Percentiles rank a stretch among this genome's conserved stretches.
Conservation (phyloP, 1,139 yeast species). For the Hemisphaericaspora subhashii region DNA sequence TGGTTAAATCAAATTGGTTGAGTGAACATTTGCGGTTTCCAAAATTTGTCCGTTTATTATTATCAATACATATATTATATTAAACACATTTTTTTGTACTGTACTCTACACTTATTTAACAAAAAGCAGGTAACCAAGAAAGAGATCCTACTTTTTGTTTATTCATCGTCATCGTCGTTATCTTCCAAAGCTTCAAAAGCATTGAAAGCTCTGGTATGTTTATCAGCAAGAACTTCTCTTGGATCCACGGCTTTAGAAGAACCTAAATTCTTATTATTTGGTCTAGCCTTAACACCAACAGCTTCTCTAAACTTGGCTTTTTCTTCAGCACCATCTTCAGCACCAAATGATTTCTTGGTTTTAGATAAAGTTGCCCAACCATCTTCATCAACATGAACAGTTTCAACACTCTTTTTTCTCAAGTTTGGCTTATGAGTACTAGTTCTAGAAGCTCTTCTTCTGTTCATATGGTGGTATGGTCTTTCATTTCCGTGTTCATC, state of each 20-base stretch:
- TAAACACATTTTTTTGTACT: too few relatives aligned
- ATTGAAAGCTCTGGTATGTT: slow-evolving; percentile 65
- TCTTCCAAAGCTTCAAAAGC: slow-evolving; percentile 79
- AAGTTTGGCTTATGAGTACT: slow-evolving; percentile 50
- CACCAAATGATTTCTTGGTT: slow-evolving; percentile 45
- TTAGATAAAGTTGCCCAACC: slow-evolving; percentile 75
- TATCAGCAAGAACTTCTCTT: slow-evolving; percentile 67
- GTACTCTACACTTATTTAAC: not conserved
- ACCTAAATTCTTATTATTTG: slow-evolving; percentile 72
- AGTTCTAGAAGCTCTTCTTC: slow-evolving; percentile 63
- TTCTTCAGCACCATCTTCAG: slow-evolving; percentile 49
- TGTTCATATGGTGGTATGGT: slow-evolving; percentile 49
- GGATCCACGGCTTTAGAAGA: slow-evolving; percentile 73
- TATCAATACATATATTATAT: not conserved
- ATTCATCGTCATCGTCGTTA: slow-evolving; percentile 33
- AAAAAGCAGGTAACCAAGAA: not conserved
- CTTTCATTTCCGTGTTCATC: slow-evolving; percentile 51
- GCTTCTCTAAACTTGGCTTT: slow-evolving; percentile 48
- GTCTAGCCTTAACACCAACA: slow-evolving; percentile 52
- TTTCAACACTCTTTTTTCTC: slow-evolving; percentile 59
- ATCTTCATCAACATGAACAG: slow-evolving; percentile 62
- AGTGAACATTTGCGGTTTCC: not conserved
- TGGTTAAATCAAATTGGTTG: too few relatives aligned
- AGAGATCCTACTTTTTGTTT: not conserved
- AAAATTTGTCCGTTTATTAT: not conserved